phyloP scores from a whole-genome alignment of 495 filamentous ascomycete genomes.

The Trichoderma erinaceum region DNA sequence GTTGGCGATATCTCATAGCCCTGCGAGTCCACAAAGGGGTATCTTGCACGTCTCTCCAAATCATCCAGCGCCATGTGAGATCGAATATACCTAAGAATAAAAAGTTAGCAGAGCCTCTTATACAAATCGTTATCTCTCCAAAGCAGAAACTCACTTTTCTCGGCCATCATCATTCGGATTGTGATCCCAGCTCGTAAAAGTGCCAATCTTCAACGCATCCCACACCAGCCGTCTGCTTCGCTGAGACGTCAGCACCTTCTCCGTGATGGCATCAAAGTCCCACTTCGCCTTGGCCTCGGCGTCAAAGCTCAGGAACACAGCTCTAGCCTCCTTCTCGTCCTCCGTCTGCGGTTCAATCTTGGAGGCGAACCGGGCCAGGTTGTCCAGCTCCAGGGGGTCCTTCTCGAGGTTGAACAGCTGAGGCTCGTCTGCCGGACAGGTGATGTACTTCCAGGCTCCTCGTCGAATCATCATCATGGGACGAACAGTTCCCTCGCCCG shows the following conservation, averaged over 20 bases:
- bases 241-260: slow-evolving; percentile 64
- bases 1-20: slow-evolving; percentile 36
- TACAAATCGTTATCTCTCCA: no score
- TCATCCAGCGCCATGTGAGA: slow-evolving; percentile 63
- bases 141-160: slow-evolving; percentile 50
- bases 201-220: slow-evolving; percentile 64
- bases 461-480: slow-evolving; percentile 88
- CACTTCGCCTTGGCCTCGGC: slow-evolving; percentile 61
- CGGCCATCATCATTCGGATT: slow-evolving; percentile 65
- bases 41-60: slow-evolving; percentile 59
- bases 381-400: slow-evolving; percentile 69
- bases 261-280: slow-evolving; percentile 66
- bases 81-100: slow-evolving; percentile 53
- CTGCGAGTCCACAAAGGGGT: slow-evolving; percentile 55
- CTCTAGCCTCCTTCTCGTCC: slow-evolving; percentile 37
- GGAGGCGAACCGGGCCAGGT: slow-evolving; percentile 49
- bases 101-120: background rate
- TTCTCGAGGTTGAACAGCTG: slow-evolving; percentile 68
- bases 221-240: slow-evolving; percentile 66
- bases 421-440: slow-evolving; percentile 70
- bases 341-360: slow-evolving; percentile 31
- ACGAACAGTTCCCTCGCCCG: slow-evolving; percentile 77
- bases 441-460: slow-evolving; percentile 76
- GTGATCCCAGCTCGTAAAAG: slow-evolving; percentile 69
- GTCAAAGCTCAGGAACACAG: slow-evolving; percentile 53